Conservation (phyloP, 345 rosid species). For the Nephelium lappaceum region DNA sequence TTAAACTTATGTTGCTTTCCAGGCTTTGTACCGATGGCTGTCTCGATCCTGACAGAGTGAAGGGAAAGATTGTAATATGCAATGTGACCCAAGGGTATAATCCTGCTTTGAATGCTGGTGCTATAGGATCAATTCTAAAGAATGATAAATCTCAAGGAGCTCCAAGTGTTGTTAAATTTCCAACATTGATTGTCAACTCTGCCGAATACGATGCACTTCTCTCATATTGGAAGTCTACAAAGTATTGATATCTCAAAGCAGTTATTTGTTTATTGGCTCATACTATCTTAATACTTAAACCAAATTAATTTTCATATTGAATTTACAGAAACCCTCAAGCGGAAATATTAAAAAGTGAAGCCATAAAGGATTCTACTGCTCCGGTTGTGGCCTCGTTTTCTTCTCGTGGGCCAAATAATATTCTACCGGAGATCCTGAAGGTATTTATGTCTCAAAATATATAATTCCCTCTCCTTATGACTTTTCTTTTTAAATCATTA, state of each 20-base stretch:
- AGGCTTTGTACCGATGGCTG: slow-evolving; percentile 33
- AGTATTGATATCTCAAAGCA: slow-evolving; percentile 25
- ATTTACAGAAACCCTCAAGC: slow-evolving; percentile 18
- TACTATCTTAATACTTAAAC: background rate
- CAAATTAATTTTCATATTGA: background rate
- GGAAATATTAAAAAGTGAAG: slow-evolving; percentile 21
- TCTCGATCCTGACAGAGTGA: slow-evolving; percentile 31
- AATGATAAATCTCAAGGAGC: too few relatives aligned
- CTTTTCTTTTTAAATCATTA: too few relatives aligned
- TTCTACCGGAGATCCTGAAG: slow-evolving; percentile 8
- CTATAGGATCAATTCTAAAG: slow-evolving; percentile 32
- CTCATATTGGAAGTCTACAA: slow-evolving; percentile 31
- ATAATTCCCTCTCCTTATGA: background rate
- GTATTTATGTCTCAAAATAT: background rate
- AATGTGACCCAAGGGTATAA: background rate
- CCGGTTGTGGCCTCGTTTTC: slow-evolving; percentile 19
- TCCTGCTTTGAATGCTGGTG: slow-evolving; percentile 25
- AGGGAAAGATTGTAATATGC: slow-evolving; percentile 45
- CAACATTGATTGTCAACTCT: slow-evolving; percentile 21
- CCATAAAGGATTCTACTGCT: slow-evolving; percentile 8
- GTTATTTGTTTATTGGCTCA: background rate
- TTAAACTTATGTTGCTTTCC: slow-evolving; percentile 1
- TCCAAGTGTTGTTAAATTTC: slow-evolving; percentile 25
- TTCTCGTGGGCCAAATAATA: slow-evolving; percentile 13
- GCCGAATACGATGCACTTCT: slow-evolving; percentile 7